Conservation (phyloP, 768 basidiomycete genomes). For the Sarcodon sp. region DNA sequence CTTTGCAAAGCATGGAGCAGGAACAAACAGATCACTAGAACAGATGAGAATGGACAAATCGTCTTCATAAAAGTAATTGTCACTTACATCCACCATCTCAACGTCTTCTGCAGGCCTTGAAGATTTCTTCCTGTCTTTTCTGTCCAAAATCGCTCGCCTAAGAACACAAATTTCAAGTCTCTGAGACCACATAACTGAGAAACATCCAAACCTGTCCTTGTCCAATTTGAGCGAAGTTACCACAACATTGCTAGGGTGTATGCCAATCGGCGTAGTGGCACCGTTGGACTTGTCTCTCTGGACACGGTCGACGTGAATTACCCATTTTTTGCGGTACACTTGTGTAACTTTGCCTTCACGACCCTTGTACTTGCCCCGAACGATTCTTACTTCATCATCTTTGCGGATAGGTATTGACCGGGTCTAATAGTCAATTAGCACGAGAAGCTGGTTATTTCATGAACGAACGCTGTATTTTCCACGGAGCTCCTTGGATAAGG, state of each 20-base stretch:
- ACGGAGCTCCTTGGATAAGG: conserved; percentile 91
- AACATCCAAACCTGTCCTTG: conserved; percentile 58
- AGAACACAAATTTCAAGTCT: not conserved
- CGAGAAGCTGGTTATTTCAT: not conserved
- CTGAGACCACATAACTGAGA: not conserved
- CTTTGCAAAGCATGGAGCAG: conserved; percentile 5
- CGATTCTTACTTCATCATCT: conserved; percentile 95
- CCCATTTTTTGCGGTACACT: conserved; percentile 99
- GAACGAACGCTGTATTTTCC: conserved; percentile 76
- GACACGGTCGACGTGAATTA: conserved; percentile 96
- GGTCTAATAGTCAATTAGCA: conserved; percentile 29
- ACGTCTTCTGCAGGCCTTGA: conserved; percentile 41
- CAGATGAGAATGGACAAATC: conserved; percentile 13
- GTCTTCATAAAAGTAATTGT: conserved; percentile 1
- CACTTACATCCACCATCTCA: conserved; percentile 71
- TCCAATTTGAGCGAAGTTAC: conserved; percentile 88
- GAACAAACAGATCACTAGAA: not conserved
- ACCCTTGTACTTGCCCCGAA: conserved; percentile 97
- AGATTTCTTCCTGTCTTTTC: conserved; percentile 70
- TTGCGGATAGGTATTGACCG: conserved; percentile 94
- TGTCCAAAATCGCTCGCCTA: conserved; percentile 77
- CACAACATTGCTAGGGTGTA: conserved; percentile 95
- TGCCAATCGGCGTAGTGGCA: conserved; percentile 83
- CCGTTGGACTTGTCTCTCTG: conserved; percentile 97
- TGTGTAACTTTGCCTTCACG: conserved; percentile 97